A percentile compares a stretch with the other conserved stretches of the same genome.
These are phyloP conservation scores for Phytophthora pini DNA, from an alignment of 352 stramenopile genomes.

Conservation along the genomic window DNA sequence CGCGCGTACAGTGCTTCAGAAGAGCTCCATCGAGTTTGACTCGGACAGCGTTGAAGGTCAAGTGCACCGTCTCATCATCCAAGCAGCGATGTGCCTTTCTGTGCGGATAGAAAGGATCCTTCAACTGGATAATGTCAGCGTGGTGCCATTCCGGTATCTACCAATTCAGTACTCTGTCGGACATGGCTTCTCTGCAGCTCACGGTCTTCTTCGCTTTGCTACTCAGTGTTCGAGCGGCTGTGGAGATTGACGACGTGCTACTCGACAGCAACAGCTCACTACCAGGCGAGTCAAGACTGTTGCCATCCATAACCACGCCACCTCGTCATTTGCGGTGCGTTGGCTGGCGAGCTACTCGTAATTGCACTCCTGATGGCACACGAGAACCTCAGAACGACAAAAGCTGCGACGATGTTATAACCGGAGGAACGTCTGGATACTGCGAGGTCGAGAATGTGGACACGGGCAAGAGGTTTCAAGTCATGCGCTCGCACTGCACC, in stretches of 20 bases:
- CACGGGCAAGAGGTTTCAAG: conserved; percentile 26
- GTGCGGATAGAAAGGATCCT: conserved; percentile 6
- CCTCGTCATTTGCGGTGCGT: conserved; percentile 7
- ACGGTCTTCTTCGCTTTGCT: not conserved
- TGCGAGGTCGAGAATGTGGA: conserved; percentile 24
- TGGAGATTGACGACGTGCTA: conserved; percentile 14
- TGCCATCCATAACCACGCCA: not conserved
- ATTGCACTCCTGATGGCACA: conserved; percentile 15
- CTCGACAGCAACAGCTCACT: conserved; percentile 3
- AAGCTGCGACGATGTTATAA: conserved; percentile 8
- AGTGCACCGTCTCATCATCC: not conserved
- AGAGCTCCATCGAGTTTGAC: too few relatives aligned
- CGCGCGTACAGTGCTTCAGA: too few relatives aligned
- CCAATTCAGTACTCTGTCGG: not conserved
- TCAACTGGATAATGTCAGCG: not conserved
- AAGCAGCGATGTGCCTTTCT: not conserved
- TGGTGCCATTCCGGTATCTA: not conserved
- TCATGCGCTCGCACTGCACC: conserved; percentile 35
- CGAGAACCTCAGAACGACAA: conserved; percentile 13
- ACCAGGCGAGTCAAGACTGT: not conserved
- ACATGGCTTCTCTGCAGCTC: not conserved
- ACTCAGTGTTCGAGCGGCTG: not conserved
- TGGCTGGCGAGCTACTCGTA: conserved; percentile 23
- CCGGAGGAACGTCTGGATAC: conserved; percentile 38
- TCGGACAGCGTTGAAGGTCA: not conserved